These are phyloP conservation scores for Scedosporium boydii DNA, from an alignment of 2,329 filamentous ascomycete genomes.

Conservation along the genomic window DNA sequence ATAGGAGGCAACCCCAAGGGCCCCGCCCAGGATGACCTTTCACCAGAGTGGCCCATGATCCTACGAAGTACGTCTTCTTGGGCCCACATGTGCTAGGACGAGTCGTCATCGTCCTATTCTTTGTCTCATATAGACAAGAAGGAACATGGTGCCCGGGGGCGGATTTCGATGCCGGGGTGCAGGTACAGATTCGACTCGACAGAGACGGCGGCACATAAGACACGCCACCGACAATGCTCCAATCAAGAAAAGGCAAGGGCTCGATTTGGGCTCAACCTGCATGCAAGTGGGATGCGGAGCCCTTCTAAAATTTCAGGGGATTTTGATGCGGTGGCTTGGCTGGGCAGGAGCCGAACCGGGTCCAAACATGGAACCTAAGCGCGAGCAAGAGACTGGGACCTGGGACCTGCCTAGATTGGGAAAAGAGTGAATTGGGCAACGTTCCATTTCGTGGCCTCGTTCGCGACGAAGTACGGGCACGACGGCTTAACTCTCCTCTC, in stretches of 20 bases:
- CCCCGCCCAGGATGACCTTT: too few relatives aligned
- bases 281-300: neutral
- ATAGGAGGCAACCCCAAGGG: too few relatives aligned
- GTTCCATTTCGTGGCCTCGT: neutral
- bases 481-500: neutral
- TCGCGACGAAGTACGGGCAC: neutral
- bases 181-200: slow-evolving; percentile 1
- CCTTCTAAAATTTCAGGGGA: neutral
- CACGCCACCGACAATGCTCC: neutral
- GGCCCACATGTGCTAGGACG: too few relatives aligned
- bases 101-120: too few relatives aligned
- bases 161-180: neutral
- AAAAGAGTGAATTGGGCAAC: neutral
- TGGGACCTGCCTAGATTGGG: neutral
- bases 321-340: neutral
- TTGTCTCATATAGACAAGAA: too few relatives aligned
- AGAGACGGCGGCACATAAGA: slow-evolving; percentile 4
- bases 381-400: neutral
- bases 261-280: neutral
- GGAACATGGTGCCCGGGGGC: too few relatives aligned
- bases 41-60: too few relatives aligned
- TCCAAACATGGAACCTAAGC: neutral
- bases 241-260: neutral
- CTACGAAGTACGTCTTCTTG: too few relatives aligned
- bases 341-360: neutral